Percentiles rank a stretch among this genome's conserved stretches.
Evolutionary conservation across 169 alveolate species (phyloP).

Genomic region (Plasmodium yoelii): DNA sequence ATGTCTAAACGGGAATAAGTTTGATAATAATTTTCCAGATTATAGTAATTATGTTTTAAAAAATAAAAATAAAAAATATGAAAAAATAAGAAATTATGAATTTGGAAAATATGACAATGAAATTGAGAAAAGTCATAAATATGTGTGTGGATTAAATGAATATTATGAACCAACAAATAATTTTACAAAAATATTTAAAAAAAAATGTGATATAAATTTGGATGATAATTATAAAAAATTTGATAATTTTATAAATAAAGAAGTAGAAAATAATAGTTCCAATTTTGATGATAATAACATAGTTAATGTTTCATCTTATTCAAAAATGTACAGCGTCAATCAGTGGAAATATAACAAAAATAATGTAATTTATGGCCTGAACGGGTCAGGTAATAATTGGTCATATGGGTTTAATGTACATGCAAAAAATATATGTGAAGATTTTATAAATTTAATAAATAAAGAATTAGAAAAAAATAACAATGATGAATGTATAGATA

Average conservation of each 20-base stretch:
- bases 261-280: neutral
- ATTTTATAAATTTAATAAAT: constrained; percentile 33
- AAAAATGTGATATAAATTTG: neutral
- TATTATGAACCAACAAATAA: constrained; percentile 55
- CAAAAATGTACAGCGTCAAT: constrained; percentile 7
- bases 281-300: too few relatives aligned
- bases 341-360: constrained; percentile 52
- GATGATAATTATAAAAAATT: neutral
- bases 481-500: constrained; percentile 74
- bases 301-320: too few relatives aligned
- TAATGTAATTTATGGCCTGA: constrained; percentile 58
- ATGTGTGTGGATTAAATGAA: constrained; percentile 64
- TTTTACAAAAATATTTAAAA: constrained; percentile 35
- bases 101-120: neutral
- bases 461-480: constrained; percentile 44
- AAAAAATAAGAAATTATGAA: neutral
- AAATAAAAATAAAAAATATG: neutral
- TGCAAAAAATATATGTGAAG: constrained; percentile 68
- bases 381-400: constrained; percentile 77
- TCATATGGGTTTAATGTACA: constrained; percentile 71
- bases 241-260: neutral
- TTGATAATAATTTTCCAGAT: constrained; percentile 3
- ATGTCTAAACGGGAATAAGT: constrained; percentile 15
- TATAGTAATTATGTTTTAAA: neutral
- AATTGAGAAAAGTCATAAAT: constrained; percentile 3